phyloP scores from a whole-genome alignment of 192 early-diverging fungal species.

The Gonapodya sp. region DNA sequence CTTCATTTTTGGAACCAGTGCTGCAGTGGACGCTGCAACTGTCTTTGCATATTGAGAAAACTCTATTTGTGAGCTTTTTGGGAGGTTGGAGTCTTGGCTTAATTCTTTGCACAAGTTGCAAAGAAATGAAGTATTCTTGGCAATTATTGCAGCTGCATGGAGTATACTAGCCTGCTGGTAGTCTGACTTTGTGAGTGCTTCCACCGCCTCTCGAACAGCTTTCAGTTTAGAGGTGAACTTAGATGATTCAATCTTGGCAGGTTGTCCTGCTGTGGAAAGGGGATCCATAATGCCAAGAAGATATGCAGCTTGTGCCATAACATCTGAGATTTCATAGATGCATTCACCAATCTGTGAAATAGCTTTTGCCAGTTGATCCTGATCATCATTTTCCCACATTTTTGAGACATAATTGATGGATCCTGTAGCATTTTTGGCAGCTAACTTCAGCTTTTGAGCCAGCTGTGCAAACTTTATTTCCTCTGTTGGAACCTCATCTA shows the following conservation, averaged over 20 bases:
- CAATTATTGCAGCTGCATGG: conserved; percentile 28
- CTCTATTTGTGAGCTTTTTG: conserved; percentile 22
- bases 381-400: not conserved
- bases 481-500: not conserved
- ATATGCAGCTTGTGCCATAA: conserved; percentile 29
- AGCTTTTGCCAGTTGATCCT: not conserved
- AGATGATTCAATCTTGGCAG: conserved; percentile 25
- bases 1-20: conserved; percentile 34
- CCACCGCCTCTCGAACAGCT: conserved; percentile 29
- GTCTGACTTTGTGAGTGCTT: conserved; percentile 22
- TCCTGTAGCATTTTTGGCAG: not conserved
- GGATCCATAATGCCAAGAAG: conserved; percentile 34
- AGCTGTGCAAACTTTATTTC: not conserved
- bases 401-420: not conserved
- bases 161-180: conserved; percentile 21
- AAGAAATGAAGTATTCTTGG: conserved; percentile 34
- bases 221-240: conserved; percentile 18
- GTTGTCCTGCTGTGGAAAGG: conserved; percentile 24
- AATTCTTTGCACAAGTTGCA: conserved; percentile 35
- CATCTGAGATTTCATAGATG: conserved; percentile 26
- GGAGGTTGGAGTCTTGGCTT: conserved; percentile 19
- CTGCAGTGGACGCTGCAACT: conserved; percentile 29
- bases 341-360: conserved; percentile 19
- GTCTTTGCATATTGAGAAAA: conserved; percentile 34
- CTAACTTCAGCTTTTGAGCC: not conserved